A percentile compares a stretch with the other conserved stretches of the same genome.
These are phyloP conservation scores for Bassia scoparia DNA, from an alignment of 148 eudicot genomes.

Conservation along the genomic window DNA sequence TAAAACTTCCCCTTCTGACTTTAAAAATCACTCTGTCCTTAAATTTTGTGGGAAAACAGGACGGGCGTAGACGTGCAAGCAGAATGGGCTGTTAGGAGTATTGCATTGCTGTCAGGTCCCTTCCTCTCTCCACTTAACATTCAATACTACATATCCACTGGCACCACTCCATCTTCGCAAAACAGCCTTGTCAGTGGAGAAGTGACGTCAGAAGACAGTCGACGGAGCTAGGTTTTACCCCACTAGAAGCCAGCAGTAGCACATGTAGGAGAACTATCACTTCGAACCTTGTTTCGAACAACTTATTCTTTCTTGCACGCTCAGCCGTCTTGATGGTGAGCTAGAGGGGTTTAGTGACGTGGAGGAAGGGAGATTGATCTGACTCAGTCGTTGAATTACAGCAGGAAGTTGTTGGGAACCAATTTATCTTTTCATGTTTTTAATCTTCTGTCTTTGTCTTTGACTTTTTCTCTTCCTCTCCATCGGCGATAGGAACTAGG, in stretches of 20 bases:
- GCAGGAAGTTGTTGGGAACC: slow-evolving; percentile 24
- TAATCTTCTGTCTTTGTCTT: slow-evolving; percentile 36
- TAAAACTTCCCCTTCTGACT: slow-evolving; percentile 30
- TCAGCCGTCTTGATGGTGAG: slow-evolving; percentile 67
- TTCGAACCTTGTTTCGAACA: slow-evolving; percentile 86
- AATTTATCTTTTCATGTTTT: slow-evolving; percentile 29
- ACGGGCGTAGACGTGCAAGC: slow-evolving; percentile 33
- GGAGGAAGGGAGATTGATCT: slow-evolving; percentile 20
- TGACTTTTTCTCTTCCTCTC: slow-evolving; percentile 42
- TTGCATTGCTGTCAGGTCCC: slow-evolving; percentile 59
- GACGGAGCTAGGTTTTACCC: slow-evolving; percentile 46
- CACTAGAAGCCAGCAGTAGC: slow-evolving; percentile 22
- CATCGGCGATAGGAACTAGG: slow-evolving; percentile 18
- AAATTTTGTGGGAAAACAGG: slow-evolving; percentile 26
- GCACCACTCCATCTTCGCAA: slow-evolving; percentile 97
- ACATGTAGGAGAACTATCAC: slow-evolving; percentile 57
- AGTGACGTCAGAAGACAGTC: slow-evolving; percentile 70
- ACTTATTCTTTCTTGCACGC: slow-evolving; percentile 82
- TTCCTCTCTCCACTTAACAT: slow-evolving; percentile 71
- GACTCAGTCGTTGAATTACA: slow-evolving; percentile 27
- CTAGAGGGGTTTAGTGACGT: slow-evolving; percentile 37
- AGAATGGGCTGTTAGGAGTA: slow-evolving; percentile 52
- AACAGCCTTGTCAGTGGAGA: slow-evolving; percentile 62
- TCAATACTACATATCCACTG: slow-evolving; percentile 98
- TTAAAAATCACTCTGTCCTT: slow-evolving; percentile 29